Percentiles rank a stretch among this genome's conserved stretches.
Conservation (phyloP, 139 green algal genomes). For the Chlorella sp. region DNA sequence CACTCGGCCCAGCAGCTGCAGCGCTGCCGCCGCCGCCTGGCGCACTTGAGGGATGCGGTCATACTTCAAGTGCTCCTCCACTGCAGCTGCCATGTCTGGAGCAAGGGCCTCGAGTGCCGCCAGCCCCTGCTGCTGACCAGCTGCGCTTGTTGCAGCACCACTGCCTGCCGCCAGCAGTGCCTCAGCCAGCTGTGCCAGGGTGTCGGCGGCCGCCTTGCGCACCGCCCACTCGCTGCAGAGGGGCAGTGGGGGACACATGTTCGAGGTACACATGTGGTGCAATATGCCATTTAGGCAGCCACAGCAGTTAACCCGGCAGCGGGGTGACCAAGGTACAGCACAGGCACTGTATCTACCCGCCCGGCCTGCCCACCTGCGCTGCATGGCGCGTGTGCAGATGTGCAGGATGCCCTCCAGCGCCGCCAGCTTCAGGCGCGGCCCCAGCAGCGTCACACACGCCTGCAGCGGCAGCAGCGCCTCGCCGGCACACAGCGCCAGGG, state of each 20-base stretch:
- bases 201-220: conserved; percentile 29
- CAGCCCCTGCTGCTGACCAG: conserved; percentile 11
- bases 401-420: conserved; percentile 10
- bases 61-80: conserved; percentile 24
- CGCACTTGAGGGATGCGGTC: conserved; percentile 29
- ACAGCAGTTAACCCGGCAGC: not conserved
- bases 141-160: not conserved
- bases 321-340: not conserved
- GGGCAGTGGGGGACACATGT: not conserved
- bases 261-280: not conserved
- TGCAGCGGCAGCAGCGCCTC: conserved; percentile 30
- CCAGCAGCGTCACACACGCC: conserved; percentile 11
- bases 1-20: conserved; percentile 13
- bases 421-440: conserved; percentile 15
- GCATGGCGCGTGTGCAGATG: conserved; percentile 10
- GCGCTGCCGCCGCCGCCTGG: not conserved
- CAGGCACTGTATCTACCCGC: not conserved
- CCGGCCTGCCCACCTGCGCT: not conserved
- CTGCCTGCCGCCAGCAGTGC: not conserved
- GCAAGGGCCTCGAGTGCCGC: not conserved
- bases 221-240: conserved; percentile 32
- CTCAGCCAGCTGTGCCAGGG: not conserved
- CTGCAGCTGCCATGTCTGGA: not conserved
- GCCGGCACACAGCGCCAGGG: not conserved
- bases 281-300: not conserved